Conservation (phyloP, 768 basidiomycete species). For the Psilocybe tampanensis region DNA sequence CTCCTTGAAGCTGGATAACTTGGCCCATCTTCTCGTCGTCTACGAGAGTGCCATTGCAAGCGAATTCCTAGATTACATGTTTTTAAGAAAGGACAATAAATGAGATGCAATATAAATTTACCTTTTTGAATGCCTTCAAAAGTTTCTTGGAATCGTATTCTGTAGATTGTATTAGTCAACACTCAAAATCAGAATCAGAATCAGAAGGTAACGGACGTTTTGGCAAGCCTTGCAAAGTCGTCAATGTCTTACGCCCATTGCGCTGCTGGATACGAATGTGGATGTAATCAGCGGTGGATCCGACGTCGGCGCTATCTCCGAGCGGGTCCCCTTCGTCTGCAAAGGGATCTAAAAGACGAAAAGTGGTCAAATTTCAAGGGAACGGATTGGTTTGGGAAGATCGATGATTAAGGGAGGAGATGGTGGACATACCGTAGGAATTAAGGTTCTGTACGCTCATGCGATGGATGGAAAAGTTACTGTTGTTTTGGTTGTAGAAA, state of each 20-base stretch:
- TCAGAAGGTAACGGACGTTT: constrained; percentile 61
- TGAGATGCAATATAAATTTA: constrained; percentile 25
- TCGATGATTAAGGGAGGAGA: constrained; percentile 20
- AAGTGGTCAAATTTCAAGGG: constrained; percentile 13
- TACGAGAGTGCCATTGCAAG: constrained; percentile 97
- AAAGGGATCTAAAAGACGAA: constrained; percentile 75
- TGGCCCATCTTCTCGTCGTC: constrained; percentile 95
- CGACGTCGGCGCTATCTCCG: constrained; percentile 71
- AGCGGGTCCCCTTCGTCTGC: constrained; percentile 92
- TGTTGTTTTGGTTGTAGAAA: constrained; percentile 45
- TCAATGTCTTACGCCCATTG: constrained; percentile 98
- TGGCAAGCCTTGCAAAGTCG: constrained; percentile 94
- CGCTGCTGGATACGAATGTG: constrained; percentile 99
- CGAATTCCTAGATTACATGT: constrained; percentile 74
- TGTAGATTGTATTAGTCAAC: constrained; percentile 31
- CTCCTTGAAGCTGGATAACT: constrained; percentile 98
- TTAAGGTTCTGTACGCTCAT: constrained; percentile 95
- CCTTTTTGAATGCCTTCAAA: constrained; percentile 99
- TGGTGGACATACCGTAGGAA: constrained; percentile 62
- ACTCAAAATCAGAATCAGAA: constrained; percentile 3
- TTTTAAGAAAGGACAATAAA: neutral
- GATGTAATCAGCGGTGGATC: constrained; percentile 82
- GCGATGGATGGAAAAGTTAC: constrained; percentile 59
- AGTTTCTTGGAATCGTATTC: constrained; percentile 98
- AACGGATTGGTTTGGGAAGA: constrained; percentile 4